Evolutionary conservation across 345 rosid species (phyloP), one percentile per base, ranked within the genome.

Genomic region (Carallia pectinifolia): DNA sequence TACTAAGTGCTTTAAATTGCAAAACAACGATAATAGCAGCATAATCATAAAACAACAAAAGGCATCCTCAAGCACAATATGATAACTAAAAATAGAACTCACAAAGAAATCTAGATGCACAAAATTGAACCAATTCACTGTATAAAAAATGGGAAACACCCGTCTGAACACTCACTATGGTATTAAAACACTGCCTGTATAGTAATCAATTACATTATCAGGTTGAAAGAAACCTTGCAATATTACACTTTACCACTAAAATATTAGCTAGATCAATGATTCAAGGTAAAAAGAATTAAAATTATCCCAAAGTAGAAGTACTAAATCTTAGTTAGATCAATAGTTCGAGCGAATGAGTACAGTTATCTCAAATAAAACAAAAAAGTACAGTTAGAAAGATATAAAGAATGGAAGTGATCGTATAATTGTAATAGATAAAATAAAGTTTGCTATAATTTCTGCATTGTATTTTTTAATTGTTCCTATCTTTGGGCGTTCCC

Each of bases 151-250:
- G 23, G 8, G 60, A 56, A 27, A 56, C 31, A 23, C 34, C 34
- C 4, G 23, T 23, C 23, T 23, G 6, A 5, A 56, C 12, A 56
- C 34, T 30, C 7, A 27, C 60, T 19, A 27, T 56, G 27, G 60
- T 1, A 56, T 56, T 33, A 27, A 23, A 56, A 19, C 60, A 39
- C 19, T 9, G 6, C 17, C 29, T 17, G 10, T 31, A n/a, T 34
- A 27, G 16, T 7, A 37, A 23, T 53, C 5, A 31, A 8, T 54
- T 34, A 37, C 34, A 54, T 37, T 54, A 18, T 54, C 50, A 5
- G 23, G 19, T 67, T 19, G 70, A 33, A 67, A 19, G 48, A 67
- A 67, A 39, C 47, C 17, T 33, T 53, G 12, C 37, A 69, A 30
- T 6, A 58, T 17, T 54, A 30, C 58, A 61, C 38, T 16, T 16